Percentiles rank a stretch among this genome's conserved stretches.
Evolutionary conservation across 1,139 yeast genomes (phyloP).

Genomic region (Zygoascus hellenicus): DNA sequence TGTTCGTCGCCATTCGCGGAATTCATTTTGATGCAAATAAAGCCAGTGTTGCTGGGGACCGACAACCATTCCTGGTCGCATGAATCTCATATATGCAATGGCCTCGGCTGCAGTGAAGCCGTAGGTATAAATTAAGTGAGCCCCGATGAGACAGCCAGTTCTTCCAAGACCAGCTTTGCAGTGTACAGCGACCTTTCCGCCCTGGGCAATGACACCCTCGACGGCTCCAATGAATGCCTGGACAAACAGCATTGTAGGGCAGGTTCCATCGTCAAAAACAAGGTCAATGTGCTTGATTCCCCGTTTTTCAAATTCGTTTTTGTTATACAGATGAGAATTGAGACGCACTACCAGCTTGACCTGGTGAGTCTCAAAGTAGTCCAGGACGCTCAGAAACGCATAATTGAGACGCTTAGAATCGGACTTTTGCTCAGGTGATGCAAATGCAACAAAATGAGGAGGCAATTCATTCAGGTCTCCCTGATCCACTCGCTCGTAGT

Average conservation of each 20-base stretch:
- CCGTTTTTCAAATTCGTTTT: slow-evolving; percentile 70
- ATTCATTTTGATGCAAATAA: slow-evolving; percentile 90
- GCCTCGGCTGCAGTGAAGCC: slow-evolving; percentile 97
- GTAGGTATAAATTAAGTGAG: slow-evolving; percentile 90
- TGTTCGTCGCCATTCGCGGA: slow-evolving; percentile 92
- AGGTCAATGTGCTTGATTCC: slow-evolving; percentile 88
- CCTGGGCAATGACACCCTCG: slow-evolving; percentile 73
- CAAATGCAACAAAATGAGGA: slow-evolving; percentile 94
- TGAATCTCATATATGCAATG: slow-evolving; percentile 91
- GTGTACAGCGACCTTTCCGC: slow-evolving; percentile 95
- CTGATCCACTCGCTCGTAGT: slow-evolving; percentile 90
- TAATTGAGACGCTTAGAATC: slow-evolving; percentile 29
- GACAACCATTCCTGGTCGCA: slow-evolving; percentile 98
- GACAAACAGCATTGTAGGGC: slow-evolving; percentile 91
- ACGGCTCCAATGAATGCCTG: slow-evolving; percentile 92
- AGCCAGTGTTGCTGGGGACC: slow-evolving; percentile 99
- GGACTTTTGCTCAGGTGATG: slow-evolving; percentile 82
- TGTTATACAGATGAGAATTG: slow-evolving; percentile 85
- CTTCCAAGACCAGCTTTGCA: slow-evolving; percentile 98
- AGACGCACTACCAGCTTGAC: slow-evolving; percentile 88
- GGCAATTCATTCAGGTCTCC: slow-evolving; percentile 92
- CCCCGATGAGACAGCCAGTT: slow-evolving; percentile 96
- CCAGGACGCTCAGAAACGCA: slow-evolving; percentile 66
- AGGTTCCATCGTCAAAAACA: slow-evolving; percentile 97
- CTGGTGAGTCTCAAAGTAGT: slow-evolving; percentile 61